Evolutionary conservation across 2,329 filamentous ascomycete genomes (phyloP), one percentile per base, ranked within the genome.

Genomic region (Monosporascus sp.): DNA sequence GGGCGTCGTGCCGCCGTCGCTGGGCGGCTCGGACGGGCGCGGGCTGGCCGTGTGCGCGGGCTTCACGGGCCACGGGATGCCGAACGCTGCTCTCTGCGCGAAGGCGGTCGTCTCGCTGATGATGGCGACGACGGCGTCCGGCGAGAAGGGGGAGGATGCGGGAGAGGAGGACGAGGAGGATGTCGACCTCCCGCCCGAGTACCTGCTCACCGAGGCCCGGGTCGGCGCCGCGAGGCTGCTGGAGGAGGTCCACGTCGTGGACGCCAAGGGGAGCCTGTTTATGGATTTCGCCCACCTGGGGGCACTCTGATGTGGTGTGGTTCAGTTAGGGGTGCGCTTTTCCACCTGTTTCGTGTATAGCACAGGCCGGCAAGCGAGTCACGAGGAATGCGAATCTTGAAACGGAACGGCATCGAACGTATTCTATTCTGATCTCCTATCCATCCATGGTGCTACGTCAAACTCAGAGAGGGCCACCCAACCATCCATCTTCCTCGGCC

Each of bases 11-110:
- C 83, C 84, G 0, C 70, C 69, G 37, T 62, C 66, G 6, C 58
- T 79, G 24, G 70, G 77, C n/a, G 84, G 84, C 0, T 58, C 89
- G 51, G 90, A 14, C n/a, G 73, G 69, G 18, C 65, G 75, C 3
- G 84, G 84, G 0, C 58, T 89, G 51, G 90, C 77, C 73, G 58
- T 90, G 14, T 79, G 78, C 55, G 85, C 78, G 3, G 87, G 84
- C 3, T 90, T 87, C 62, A 87, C 85, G 5, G 86, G 84, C 0
- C 88, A 92, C 67, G 89, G 89, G 0, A 90, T 91, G 87, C 87
- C 88, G 20, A 84, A 85, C 60, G 83, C 86, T 17, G 84, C 84
- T 56, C 71, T 89, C 41, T 84, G 81, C 60, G 88, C 80, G 2
- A 80, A 83, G 54, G 82, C 82, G 1, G 80, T 82, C 14, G 85